Percentiles rank a stretch among this genome's conserved stretches.
Evolutionary conservation across 139 green algal species (phyloP).

Genomic region (Chlorella sp.): DNA sequence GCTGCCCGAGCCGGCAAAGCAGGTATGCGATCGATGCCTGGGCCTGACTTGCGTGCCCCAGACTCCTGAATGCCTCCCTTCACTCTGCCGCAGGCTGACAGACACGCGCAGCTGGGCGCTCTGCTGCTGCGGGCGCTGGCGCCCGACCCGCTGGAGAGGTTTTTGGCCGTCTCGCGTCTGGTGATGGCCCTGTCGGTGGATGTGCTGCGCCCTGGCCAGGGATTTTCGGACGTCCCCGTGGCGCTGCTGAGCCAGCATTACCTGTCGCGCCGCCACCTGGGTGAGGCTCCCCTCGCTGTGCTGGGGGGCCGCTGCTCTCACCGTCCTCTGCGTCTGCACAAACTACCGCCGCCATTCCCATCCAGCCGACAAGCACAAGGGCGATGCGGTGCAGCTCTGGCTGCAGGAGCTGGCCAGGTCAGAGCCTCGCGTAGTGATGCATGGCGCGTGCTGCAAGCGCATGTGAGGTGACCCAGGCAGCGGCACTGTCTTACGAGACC

Average conservation of each 20-base stretch:
- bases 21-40: no score
- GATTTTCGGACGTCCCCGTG: conserved; percentile 14
- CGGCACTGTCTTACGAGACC: no score
- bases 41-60: no score
- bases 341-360: no score
- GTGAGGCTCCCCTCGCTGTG: neutral
- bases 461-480: neutral
- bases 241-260: conserved; percentile 13
- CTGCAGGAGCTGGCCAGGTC: conserved; percentile 26
- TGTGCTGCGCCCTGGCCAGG: conserved; percentile 11
- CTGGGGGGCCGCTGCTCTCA: no score
- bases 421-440: no score
- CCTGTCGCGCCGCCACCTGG: conserved; percentile 21
- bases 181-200: conserved; percentile 2
- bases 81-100: conserved; percentile 15
- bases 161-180: no score
- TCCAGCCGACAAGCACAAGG: conserved; percentile 19
- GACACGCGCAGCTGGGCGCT: conserved; percentile 6
- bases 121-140: conserved; percentile 23
- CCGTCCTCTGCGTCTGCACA: neutral
- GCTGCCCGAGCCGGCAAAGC: no score
- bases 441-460: neutral
- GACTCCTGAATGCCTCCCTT: no score
- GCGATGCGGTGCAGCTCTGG: conserved; percentile 20
- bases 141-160: conserved; percentile 17